Percentiles rank a stretch among this genome's conserved stretches.
phyloP scores from a whole-genome alignment of 148 eudicot genomes.

The Linanthus parryae region DNA sequence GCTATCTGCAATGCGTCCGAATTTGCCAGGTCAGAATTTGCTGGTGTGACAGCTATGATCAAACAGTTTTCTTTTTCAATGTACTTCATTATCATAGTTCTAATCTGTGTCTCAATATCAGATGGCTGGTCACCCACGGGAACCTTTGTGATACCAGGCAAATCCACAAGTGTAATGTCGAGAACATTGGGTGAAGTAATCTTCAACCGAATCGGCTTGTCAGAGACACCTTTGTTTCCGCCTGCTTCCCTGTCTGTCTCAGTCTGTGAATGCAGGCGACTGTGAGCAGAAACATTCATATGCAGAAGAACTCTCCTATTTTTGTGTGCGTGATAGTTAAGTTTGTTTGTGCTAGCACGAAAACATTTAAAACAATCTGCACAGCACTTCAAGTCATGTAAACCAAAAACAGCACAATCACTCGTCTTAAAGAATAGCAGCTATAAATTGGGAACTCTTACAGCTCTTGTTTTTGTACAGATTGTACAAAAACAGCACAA shows the following conservation, averaged over 20 bases:
- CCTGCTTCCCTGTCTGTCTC: conserved; percentile 64
- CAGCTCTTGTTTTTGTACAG: too few relatives aligned
- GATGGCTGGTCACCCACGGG: conserved; percentile 66
- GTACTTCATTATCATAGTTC: conserved; percentile 49
- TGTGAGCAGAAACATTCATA: too few relatives aligned
- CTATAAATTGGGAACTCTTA: too few relatives aligned
- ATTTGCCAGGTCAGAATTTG: conserved; percentile 44
- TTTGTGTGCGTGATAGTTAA: too few relatives aligned
- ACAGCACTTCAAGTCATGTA: too few relatives aligned
- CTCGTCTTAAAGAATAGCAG: too few relatives aligned
- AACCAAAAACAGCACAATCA: too few relatives aligned
- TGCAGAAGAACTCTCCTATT: too few relatives aligned
- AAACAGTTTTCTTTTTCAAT: conserved; percentile 39
- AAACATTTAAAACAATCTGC: too few relatives aligned
- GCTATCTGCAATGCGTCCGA: conserved; percentile 55
- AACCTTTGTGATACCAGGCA: conserved; percentile 69
- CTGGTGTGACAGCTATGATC: conserved; percentile 39
- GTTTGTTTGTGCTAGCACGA: too few relatives aligned
- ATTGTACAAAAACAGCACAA: too few relatives aligned
- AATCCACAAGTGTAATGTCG: conserved; percentile 55
- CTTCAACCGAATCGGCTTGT: conserved; percentile 43
- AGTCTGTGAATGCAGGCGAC: conserved; percentile 27
- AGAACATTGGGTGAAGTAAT: conserved; percentile 53
- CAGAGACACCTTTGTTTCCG: conserved; percentile 48
- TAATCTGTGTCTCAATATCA: conserved; percentile 51